Evolutionary conservation across 306 rosid species (phyloP), one percentile per base, ranked within the genome.

Genomic region (Sicyos baderoa): DNA sequence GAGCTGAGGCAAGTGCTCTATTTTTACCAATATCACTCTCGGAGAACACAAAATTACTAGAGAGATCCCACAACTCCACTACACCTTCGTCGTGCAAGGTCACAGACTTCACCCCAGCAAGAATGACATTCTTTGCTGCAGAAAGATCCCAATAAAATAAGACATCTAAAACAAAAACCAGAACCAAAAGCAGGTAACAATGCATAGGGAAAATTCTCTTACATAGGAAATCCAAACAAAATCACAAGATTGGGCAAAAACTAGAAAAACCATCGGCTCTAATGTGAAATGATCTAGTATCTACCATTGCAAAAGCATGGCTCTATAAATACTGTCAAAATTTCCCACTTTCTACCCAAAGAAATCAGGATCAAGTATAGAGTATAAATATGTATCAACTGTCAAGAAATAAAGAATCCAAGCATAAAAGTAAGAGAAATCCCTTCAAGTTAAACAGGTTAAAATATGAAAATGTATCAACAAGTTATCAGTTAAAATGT

Each of bases 101-200:
- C 86, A 90, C 91, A 55, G 97, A 86, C 76, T 87, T 90, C 64
- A 90, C 95, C 48, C 97, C 97, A 63, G 97, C 96, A 79, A 89
- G 94, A 75, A 93, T 82, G 72, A 89, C 96, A 76, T 93, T 89
- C 83, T 93, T 93, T 0, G 97, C 98, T 93, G 93, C 88, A 86
- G 19, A 60, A 78, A 72, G 13, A 6, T 7, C 40, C 40, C 19
- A 14, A 70, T 13, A 53, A n/a, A 67, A 19, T 60, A 68, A 54
- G 68, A 71, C 27, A 21, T 61, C 15, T 74, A 78, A 73, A 67
- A 75, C 69, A 48, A 45, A 45, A 45, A 45, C 44, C 0, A 11
- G 44, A 61, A 6, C 32, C 54, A 65, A 59, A 61, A 60, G 56
- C 55, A 37, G 16, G 45, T 3, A 6, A 45, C 9, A 23, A 37